Evolutionary conservation across 441 rosid species (phyloP).

Genomic region (Populus trichocarpa): DNA sequence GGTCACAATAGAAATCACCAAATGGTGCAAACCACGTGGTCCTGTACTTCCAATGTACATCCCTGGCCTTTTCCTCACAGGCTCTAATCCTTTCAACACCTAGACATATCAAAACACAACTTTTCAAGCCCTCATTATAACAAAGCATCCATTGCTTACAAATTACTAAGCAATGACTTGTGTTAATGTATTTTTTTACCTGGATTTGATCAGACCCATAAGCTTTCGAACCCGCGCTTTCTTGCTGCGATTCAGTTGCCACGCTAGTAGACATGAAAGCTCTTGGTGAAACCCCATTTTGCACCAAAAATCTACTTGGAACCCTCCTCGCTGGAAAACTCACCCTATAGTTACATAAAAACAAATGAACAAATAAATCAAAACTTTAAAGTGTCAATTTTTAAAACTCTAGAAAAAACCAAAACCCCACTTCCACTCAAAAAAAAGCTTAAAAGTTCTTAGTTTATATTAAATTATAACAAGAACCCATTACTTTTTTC

Average conservation of each 20-base stretch:
- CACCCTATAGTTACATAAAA: constrained; percentile 37
- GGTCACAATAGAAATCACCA: constrained; percentile 45
- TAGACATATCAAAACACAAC: constrained; percentile 14
- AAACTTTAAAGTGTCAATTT: too few relatives aligned
- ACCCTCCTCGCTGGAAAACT: constrained; percentile 37
- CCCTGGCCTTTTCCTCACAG: constrained; percentile 98
- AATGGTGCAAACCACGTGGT: constrained; percentile 96
- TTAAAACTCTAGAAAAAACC: not conserved
- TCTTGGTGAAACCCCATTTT: constrained; percentile 42
- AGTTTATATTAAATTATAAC: not conserved
- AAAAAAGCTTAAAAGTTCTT: not conserved
- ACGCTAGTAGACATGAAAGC: constrained; percentile 70
- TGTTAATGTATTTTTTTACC: constrained; percentile 28
- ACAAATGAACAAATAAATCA: too few relatives aligned
- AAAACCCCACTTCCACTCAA: not conserved
- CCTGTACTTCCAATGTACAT: constrained; percentile 99
- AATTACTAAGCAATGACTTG: not conserved
- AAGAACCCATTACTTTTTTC: not conserved
- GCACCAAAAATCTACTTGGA: constrained; percentile 31
- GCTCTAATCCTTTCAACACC: constrained; percentile 97
- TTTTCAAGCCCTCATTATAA: not conserved
- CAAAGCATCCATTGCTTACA: not conserved
- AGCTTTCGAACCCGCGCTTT: constrained; percentile 46
- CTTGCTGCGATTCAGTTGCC: constrained; percentile 55
- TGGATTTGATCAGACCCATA: constrained; percentile 95